Conservation (phyloP, 2,329 filamentous ascomycete genomes). For the Colletotrichum tropicicola region DNA sequence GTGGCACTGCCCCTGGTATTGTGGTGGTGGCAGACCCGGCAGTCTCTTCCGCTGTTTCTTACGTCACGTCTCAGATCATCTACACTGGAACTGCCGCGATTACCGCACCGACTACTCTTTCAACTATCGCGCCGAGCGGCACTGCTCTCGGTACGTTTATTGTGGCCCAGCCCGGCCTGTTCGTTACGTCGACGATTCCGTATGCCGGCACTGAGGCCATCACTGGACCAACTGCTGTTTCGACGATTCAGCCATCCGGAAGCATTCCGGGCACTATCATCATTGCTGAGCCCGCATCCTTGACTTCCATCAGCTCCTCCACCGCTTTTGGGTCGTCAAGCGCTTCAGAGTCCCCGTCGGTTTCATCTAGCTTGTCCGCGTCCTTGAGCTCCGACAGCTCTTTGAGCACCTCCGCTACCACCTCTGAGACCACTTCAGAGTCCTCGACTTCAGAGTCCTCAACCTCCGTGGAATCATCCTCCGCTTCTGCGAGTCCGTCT, state of each 20-base stretch:
- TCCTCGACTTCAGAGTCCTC: background rate
- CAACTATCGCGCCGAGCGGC: constrained; percentile 6
- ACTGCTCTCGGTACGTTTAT: constrained; percentile 14
- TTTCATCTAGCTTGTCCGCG: background rate
- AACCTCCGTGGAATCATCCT: background rate
- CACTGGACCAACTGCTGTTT: background rate
- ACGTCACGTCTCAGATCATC: constrained; percentile 9
- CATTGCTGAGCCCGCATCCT: background rate
- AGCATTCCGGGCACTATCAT: background rate
- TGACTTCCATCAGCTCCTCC: background rate
- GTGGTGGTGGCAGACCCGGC: background rate
- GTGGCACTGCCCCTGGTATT: constrained; percentile 1
- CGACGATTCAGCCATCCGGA: background rate
- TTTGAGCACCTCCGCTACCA: no score
- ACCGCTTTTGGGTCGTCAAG: background rate
- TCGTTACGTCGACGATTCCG: background rate
- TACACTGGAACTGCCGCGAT: background rate
- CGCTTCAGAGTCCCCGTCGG: no score
- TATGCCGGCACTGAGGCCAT: background rate
- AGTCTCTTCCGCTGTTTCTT: background rate
- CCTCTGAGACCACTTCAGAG: no score
- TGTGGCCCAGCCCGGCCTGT: background rate
- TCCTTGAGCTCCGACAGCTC: background rate
- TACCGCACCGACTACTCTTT: background rate
- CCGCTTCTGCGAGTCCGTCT: no score